Percentiles rank a stretch among this genome's conserved stretches.
phyloP scores from a whole-genome alignment of 179 eudicot genomes.

The Spinacia oleracea region DNA sequence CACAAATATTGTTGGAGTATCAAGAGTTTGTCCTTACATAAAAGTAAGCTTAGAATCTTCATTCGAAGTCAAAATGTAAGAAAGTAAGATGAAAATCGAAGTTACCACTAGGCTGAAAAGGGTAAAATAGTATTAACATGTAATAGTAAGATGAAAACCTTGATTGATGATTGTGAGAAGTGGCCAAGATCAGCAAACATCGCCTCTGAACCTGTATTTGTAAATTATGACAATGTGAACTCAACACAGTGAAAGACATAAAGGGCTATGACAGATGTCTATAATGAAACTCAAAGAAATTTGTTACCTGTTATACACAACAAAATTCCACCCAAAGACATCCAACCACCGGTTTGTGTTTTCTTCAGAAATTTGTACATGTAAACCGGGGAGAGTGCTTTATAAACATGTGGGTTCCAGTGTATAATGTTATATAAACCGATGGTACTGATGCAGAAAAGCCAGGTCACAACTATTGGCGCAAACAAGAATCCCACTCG shows the following conservation, averaged over 20 bases:
- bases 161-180: conserved; percentile 82
- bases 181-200: conserved; percentile 98
- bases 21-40: not conserved
- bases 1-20: not conserved
- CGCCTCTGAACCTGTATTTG: conserved; percentile 80
- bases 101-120: not conserved
- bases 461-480: conserved; percentile 83
- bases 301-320: conserved; percentile 79
- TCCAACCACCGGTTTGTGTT: conserved; percentile 83
- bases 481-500: conserved; percentile 91
- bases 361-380: conserved; percentile 83
- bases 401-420: conserved; percentile 86
- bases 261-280: not conserved
- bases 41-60: not conserved
- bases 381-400: conserved; percentile 84
- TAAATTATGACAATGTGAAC: not conserved
- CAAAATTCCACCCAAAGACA: conserved; percentile 80
- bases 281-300: not conserved
- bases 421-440: conserved; percentile 78
- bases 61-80: no score
- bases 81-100: not conserved
- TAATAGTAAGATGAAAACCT: conserved; percentile 25
- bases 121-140: not conserved
- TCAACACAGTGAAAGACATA: not conserved
- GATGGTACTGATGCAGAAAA: conserved; percentile 72